Conservation (phyloP, 163 green algal genomes). For the Coccomyxa subellipsoidea region DNA sequence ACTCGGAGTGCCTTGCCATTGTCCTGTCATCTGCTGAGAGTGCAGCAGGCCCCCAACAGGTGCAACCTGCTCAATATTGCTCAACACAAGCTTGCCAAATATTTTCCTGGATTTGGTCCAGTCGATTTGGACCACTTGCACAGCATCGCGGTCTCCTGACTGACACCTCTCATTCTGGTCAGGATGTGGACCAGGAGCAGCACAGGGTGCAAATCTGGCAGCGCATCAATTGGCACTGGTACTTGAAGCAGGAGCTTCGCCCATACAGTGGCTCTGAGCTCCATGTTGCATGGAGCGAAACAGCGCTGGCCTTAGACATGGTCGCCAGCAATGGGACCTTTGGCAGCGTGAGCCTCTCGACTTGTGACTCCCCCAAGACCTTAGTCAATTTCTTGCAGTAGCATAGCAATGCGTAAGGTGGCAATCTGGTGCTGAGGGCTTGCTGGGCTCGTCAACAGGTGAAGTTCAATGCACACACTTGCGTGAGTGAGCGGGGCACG, state of each 20-base stretch:
- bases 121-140: no score
- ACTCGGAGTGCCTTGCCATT: slow-evolving; percentile 80
- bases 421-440: no score
- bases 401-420: no score
- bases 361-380: background rate
- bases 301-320: background rate
- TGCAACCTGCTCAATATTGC: no score
- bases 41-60: background rate
- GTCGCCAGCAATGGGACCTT: background rate
- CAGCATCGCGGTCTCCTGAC: no score
- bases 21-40: slow-evolving; percentile 30
- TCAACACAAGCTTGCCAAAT: no score
- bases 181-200: slow-evolving; percentile 2
- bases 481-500: slow-evolving; percentile 54
- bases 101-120: no score
- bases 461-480: background rate
- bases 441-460: no score
- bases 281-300: background rate
- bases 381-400: no score
- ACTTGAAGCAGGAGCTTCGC: slow-evolving; percentile 75
- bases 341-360: background rate
- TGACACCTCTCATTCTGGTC: no score
- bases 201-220: slow-evolving; percentile 79
- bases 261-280: slow-evolving; percentile 16
- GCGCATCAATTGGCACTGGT: slow-evolving; percentile 93